Evolutionary conservation across 345 rosid species (phyloP).

Genomic region (Hibiscus tridactylites): DNA sequence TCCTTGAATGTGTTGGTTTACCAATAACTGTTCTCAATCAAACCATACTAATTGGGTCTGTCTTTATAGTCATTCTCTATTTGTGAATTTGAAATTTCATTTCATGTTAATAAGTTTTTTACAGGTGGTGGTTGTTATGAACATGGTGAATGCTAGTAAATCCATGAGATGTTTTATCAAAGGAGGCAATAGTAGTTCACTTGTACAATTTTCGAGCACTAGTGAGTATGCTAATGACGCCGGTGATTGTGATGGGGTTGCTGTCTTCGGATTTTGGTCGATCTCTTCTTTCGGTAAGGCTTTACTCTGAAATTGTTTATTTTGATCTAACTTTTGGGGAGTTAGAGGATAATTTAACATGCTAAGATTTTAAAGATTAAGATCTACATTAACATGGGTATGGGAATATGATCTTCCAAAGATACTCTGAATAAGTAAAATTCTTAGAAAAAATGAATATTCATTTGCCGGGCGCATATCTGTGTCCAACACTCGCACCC

Average conservation of each 20-base stretch:
- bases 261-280: conserved; percentile 57
- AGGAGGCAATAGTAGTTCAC: conserved; percentile 35
- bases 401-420: neutral
- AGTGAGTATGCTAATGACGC: conserved; percentile 43
- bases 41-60: too few relatives aligned
- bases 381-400: neutral
- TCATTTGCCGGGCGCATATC: neutral
- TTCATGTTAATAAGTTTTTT: neutral
- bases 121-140: conserved; percentile 59
- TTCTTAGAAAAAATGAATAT: neutral
- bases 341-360: neutral
- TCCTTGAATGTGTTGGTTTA: too few relatives aligned
- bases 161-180: conserved; percentile 62
- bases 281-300: conserved; percentile 51
- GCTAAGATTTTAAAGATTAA: neutral
- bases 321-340: neutral
- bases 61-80: neutral
- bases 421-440: neutral
- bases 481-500: neutral
- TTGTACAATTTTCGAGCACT: conserved; percentile 51
- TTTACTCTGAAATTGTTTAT: neutral
- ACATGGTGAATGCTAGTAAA: conserved; percentile 49
- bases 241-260: conserved; percentile 74
- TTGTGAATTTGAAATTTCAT: neutral
- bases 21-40: too few relatives aligned